A percentile compares a stretch with the other conserved stretches of the same genome.
Conservation (phyloP, 2,329 filamentous ascomycete genomes). For the Sarocladium oryzae region DNA sequence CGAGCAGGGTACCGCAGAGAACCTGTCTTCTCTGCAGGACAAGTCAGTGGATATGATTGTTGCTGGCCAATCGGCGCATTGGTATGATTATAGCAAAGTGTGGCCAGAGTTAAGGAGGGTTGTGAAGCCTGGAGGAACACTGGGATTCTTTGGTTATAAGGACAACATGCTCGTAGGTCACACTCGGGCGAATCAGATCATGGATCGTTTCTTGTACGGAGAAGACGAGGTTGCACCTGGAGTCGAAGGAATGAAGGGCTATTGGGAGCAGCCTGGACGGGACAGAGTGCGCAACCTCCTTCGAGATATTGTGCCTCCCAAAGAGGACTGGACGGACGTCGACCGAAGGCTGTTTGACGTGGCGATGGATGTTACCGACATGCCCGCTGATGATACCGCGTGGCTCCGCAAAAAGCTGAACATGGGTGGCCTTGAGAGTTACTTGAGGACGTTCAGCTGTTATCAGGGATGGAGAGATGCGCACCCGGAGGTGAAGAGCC, state of each 20-base stretch:
- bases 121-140: conserved; percentile 45
- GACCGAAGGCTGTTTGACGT: conserved; percentile 52
- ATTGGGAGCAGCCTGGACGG: conserved; percentile 57
- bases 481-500: conserved; percentile 42
- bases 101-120: conserved; percentile 51
- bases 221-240: conserved; percentile 36
- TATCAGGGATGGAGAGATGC: conserved; percentile 53
- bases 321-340: conserved; percentile 44
- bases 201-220: conserved; percentile 51
- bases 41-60: conserved; percentile 45
- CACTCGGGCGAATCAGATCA: conserved; percentile 43
- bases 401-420: conserved; percentile 49
- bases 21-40: conserved; percentile 42
- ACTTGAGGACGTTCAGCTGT: conserved; percentile 53
- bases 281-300: conserved; percentile 46
- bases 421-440: conserved; percentile 54
- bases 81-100: conserved; percentile 52
- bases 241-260: conserved; percentile 44
- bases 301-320: conserved; percentile 44
- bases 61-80: conserved; percentile 57
- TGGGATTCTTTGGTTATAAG: conserved; percentile 56
- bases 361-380: conserved; percentile 30
- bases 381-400: conserved; percentile 24
- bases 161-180: conserved; percentile 53
- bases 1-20: conserved; percentile 44